A percentile compares a stretch with the other conserved stretches of the same genome.
phyloP scores from a whole-genome alignment of 805 yeast genomes.

The Candida nonsorbophila region DNA sequence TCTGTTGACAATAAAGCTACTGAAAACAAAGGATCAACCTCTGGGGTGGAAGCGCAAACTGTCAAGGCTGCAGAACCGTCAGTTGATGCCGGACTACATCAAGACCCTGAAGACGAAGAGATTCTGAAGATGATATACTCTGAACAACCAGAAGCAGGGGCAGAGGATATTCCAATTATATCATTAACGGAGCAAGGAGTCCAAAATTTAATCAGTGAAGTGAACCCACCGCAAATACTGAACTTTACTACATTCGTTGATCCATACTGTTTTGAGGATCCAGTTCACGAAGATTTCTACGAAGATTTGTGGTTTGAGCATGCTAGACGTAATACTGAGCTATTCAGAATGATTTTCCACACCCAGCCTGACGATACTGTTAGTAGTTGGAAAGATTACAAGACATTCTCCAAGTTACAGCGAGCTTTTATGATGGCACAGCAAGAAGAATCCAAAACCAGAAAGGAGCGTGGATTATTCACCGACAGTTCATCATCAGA shows the following conservation, averaged over 20 bases:
- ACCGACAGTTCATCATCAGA: conserved; percentile 11
- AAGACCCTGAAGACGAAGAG: conserved; percentile 2
- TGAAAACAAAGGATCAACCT: too few species aligned
- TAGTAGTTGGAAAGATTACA: conserved; percentile 86
- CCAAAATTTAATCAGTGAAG: conserved; percentile 29
- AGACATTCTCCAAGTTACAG: conserved; percentile 55
- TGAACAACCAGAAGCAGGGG: conserved; percentile 4
- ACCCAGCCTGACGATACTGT: conserved; percentile 94
- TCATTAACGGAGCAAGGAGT: conserved; percentile 40
- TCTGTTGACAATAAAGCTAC: background rate
- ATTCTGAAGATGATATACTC: too few species aligned
- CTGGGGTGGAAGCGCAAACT: too few species aligned
- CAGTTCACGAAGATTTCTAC: conserved; percentile 72
- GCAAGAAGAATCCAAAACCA: conserved; percentile 25
- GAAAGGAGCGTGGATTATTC: conserved; percentile 14
- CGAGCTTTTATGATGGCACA: conserved; percentile 49
- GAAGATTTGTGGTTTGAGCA: conserved; percentile 81
- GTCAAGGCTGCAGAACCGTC: too few species aligned
- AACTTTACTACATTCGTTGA: conserved; percentile 55
- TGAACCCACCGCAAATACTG: conserved; percentile 33
- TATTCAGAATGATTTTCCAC: conserved; percentile 82
- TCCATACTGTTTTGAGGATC: conserved; percentile 88
- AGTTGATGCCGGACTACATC: conserved; percentile 1
- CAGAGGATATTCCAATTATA: conserved; percentile 34
- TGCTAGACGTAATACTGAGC: conserved; percentile 77